A percentile compares a stretch with the other conserved stretches of the same genome.
Evolutionary conservation across 1,284 basidiomycete species (phyloP).

Genomic region (Microbotryomycetes sp.): DNA sequence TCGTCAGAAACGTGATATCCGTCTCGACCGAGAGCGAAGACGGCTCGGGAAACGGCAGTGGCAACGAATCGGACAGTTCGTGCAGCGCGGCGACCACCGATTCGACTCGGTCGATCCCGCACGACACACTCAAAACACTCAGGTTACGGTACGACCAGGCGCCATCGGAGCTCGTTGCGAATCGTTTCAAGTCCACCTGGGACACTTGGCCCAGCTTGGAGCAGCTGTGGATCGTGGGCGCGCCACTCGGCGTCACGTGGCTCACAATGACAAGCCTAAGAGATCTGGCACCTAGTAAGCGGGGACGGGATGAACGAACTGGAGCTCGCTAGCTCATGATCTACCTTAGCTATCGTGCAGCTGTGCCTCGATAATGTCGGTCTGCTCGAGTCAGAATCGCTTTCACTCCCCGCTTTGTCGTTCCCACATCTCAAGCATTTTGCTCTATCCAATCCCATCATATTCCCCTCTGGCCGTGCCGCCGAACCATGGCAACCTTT

Average conservation of each 20-base stretch:
- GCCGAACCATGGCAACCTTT: neutral
- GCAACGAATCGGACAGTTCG: no score
- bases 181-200: neutral
- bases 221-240: neutral
- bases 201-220: neutral
- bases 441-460: neutral
- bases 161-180: neutral
- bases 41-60: no score
- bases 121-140: neutral
- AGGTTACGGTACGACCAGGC: neutral
- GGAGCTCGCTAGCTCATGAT: neutral
- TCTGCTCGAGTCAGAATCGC: neutral
- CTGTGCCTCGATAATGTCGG: neutral
- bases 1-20: neutral
- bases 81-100: no score
- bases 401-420: neutral
- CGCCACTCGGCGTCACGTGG: neutral
- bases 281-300: neutral
- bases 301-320: no score
- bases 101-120: neutral
- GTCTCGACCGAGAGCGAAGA: no score
- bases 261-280: neutral
- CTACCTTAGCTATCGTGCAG: neutral
- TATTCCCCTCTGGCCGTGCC: neutral
- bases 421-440: neutral